Evolutionary conservation across 2,329 filamentous ascomycete species (phyloP), one percentile per base, ranked within the genome.

Genomic region (Verticillium zaregamsianum): DNA sequence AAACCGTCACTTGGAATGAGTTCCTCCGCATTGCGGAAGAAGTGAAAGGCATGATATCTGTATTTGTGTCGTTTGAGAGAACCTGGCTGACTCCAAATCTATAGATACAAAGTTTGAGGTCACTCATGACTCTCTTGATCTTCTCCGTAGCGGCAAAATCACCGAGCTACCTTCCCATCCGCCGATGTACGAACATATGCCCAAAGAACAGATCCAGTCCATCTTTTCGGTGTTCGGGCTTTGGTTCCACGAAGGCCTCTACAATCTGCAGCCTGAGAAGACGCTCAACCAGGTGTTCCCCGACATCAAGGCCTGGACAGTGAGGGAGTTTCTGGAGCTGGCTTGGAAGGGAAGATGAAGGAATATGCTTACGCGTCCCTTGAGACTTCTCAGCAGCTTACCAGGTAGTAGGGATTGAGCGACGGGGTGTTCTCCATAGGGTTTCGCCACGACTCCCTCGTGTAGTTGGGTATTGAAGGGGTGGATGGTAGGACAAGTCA

Each of bases 1-100:
- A 81, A 59, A 72, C 72, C 49, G 61, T 78, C 17, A 79, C 78
- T 0, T 79, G 73, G 67, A 80, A 80, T 49, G 71, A 82, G 65
- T 66, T 82, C 7, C 59, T 82, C n/a, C 55, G 58, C n/a, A 62
- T 78, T 17, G 80, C 75, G 0, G 78, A 82, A 65, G 32, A 37
- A 74, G 55, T 68, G 73, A 49, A 76, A 68, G 73, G 72, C 1
- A 67, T 5, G 9, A 2, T 11, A 35, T 35, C 32, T 35, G 8
- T 14, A 35, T 14, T 11, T 35, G 12, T 14, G 3, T 35, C 12
- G 33, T 14, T 35, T 9, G 9, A 35, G 9, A 35, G 5, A 11
- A 9, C 2, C 33, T 14, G 5, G 12, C 33, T 35, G 12, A 35
- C 33, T 35, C 3, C 8, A 2, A 2, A 11, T 12, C 33, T 35